Evolutionary conservation across 2,329 filamentous ascomycete genomes (phyloP).

Genomic region (Didymella lethalis): DNA sequence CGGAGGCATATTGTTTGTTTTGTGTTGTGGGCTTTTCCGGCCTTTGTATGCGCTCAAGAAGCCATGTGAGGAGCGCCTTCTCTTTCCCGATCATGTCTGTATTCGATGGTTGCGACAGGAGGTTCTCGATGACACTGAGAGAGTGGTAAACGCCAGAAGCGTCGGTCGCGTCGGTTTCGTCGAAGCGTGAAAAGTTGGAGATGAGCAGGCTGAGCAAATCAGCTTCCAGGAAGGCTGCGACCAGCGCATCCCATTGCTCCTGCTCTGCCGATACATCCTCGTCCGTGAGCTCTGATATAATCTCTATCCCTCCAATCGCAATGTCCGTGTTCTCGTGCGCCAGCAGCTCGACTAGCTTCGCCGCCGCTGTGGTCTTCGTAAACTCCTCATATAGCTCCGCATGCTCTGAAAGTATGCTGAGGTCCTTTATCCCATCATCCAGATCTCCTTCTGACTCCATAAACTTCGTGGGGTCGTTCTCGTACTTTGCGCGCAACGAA

Average conservation of each 20-base stretch:
- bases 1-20: constrained; percentile 94
- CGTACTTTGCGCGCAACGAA: constrained; percentile 85
- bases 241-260: constrained; percentile 80
- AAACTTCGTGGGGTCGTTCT: constrained; percentile 79
- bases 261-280: constrained; percentile 87
- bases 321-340: constrained; percentile 98
- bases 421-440: constrained; percentile 80
- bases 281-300: constrained; percentile 89
- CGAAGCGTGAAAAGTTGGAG: constrained; percentile 79
- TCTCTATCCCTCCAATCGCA: constrained; percentile 87
- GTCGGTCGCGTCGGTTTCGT: constrained; percentile 77
- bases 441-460: constrained; percentile 88
- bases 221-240: constrained; percentile 66
- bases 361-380: constrained; percentile 74
- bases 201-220: constrained; percentile 78
- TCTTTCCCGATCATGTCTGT: constrained; percentile 77
- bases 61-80: constrained; percentile 74
- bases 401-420: constrained; percentile 88
- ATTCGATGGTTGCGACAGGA: constrained; percentile 74
- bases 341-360: constrained; percentile 78
- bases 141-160: constrained; percentile 87
- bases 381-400: constrained; percentile 84
- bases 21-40: constrained; percentile 76
- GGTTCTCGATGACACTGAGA: constrained; percentile 81
- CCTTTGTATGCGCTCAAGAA: constrained; percentile 75